phyloP scores from a whole-genome alignment of 768 basidiomycete genomes.

The Mycena kentingensis region DNA sequence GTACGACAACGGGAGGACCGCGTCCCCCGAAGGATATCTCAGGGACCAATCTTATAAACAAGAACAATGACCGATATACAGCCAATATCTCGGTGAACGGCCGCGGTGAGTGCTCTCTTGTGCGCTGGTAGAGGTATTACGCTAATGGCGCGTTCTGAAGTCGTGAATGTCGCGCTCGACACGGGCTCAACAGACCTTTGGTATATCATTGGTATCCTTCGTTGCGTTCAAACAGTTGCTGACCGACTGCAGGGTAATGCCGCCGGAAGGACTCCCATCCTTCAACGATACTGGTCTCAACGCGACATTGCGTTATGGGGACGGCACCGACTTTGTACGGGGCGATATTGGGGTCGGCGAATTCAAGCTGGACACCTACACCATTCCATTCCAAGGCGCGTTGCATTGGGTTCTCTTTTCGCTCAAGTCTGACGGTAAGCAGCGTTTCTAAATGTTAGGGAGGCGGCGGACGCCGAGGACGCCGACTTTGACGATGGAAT shows the following conservation, averaged over 20 bases:
- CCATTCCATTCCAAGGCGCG: conserved; percentile 17
- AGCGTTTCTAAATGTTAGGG: conserved; percentile 19
- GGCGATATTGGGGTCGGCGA: conserved; percentile 19
- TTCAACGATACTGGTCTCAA: conserved; percentile 19
- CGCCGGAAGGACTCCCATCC: conserved; percentile 17
- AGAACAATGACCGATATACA: conserved; percentile 19
- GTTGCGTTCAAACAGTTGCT: not conserved
- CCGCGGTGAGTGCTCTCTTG: conserved; percentile 14
- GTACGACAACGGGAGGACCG: not conserved
- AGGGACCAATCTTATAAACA: conserved; percentile 21
- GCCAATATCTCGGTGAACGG: conserved; percentile 21
- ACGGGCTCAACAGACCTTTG: conserved; percentile 22
- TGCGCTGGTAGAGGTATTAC: too few relatives aligned
- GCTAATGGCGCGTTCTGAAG: too few relatives aligned
- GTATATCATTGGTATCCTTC: not conserved
- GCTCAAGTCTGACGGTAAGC: not conserved
- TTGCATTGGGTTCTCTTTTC: not conserved
- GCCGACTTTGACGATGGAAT: conserved; percentile 14
- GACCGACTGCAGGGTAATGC: conserved; percentile 10
- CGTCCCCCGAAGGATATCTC: not conserved
- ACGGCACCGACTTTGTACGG: conserved; percentile 12
- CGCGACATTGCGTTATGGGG: conserved; percentile 16
- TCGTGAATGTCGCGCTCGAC: conserved; percentile 19
- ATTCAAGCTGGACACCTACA: conserved; percentile 11
- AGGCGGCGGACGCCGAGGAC: conserved; percentile 7